phyloP scores from a whole-genome alignment of 2,329 filamentous ascomycete genomes.

The Colletotrichum magnum region DNA sequence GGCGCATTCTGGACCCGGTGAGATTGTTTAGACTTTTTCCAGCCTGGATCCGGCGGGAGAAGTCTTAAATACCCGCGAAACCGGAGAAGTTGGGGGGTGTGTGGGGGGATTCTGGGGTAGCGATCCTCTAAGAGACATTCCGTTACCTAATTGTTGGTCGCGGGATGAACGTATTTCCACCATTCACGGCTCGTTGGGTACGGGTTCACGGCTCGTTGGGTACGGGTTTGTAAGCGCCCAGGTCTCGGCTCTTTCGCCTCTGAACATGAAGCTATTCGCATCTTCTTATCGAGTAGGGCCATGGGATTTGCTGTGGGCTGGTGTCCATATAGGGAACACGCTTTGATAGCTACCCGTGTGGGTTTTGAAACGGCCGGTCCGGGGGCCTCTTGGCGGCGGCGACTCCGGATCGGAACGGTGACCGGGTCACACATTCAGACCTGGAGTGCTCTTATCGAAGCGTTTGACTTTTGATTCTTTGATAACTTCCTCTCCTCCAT shows the following conservation, averaged over 20 bases:
- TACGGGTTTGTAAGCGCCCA: not conserved
- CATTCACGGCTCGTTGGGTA: constrained; percentile 6
- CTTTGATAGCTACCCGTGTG: no score
- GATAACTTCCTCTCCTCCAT: no score
- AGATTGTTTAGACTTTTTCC: not conserved
- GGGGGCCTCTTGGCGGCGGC: no score
- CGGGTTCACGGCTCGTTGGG: not conserved
- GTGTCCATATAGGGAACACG: not conserved
- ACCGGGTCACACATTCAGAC: no score
- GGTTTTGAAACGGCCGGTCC: no score
- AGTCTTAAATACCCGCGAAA: constrained; percentile 18
- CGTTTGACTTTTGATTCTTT: no score
- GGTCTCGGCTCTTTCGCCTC: not conserved
- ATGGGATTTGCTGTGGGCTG: not conserved
- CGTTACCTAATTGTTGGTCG: constrained; percentile 33
- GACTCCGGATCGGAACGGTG: no score
- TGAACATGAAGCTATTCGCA: not conserved
- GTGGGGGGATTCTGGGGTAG: constrained; percentile 15
- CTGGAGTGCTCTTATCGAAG: no score
- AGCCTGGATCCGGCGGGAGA: not conserved
- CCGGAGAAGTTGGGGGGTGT: constrained; percentile 11
- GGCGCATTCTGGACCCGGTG: not conserved
- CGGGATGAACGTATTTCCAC: constrained; percentile 36
- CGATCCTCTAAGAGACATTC: constrained; percentile 11
- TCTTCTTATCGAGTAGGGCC: not conserved